These are phyloP conservation scores for Ramichloridium luteum DNA, from an alignment of 2,329 filamentous ascomycete genomes.

Conservation along the genomic window DNA sequence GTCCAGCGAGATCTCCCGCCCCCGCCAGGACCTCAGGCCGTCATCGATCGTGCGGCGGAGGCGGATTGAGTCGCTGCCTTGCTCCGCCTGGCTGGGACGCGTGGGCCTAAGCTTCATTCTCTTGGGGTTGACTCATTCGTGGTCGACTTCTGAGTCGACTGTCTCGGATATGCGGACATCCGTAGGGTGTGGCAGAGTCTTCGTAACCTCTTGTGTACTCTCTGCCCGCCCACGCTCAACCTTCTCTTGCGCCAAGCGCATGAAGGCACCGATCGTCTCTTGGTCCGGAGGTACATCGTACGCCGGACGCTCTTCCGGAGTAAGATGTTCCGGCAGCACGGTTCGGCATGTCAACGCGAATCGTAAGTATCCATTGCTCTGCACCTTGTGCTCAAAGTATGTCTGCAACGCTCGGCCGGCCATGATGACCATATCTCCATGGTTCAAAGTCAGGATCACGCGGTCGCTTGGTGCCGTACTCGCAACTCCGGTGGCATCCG, in stretches of 20 bases:
- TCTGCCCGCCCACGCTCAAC: neutral
- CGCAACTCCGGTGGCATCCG: constrained; percentile 24
- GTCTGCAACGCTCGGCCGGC: constrained; percentile 47
- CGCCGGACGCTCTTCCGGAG: constrained; percentile 25
- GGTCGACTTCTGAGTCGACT: too few relatives aligned
- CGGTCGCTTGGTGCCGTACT: constrained; percentile 13
- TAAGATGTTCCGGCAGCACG: constrained; percentile 36
- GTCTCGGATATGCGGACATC: too few relatives aligned
- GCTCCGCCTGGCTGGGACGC: too few relatives aligned
- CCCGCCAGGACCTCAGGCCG: too few relatives aligned
- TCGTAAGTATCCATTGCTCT: constrained; percentile 38
- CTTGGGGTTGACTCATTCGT: too few relatives aligned
- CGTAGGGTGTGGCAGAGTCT: too few relatives aligned
- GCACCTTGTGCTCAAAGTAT: constrained; percentile 48
- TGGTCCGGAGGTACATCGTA: constrained; percentile 28
- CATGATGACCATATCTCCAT: constrained; percentile 56
- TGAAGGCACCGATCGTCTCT: constrained; percentile 12
- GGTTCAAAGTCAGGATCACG: constrained; percentile 40
- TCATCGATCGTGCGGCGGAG: too few relatives aligned
- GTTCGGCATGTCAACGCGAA: constrained; percentile 47
- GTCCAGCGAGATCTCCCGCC: too few relatives aligned
- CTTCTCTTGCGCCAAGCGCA: constrained; percentile 6
- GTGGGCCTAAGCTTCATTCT: too few relatives aligned
- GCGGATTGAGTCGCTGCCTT: too few relatives aligned
- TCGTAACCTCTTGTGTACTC: too few relatives aligned